A percentile compares a stretch with the other conserved stretches of the same genome.
These are phyloP conservation scores for Ophiostoma pallidulum DNA, from an alignment of 2,329 filamentous ascomycete genomes.

Conservation along the genomic window DNA sequence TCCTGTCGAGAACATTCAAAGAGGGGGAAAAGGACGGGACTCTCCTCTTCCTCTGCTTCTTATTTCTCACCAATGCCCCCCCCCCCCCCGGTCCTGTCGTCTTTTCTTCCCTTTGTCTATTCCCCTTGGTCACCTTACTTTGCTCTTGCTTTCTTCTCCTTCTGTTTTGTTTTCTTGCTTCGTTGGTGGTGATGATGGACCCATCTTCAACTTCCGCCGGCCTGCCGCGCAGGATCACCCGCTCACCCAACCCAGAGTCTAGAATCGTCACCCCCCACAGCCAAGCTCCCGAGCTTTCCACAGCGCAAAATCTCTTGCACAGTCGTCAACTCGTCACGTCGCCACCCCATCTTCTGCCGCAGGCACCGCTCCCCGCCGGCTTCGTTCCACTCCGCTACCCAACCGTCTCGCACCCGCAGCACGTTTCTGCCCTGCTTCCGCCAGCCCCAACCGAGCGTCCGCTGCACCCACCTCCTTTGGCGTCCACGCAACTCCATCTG, in stretches of 20 bases:
- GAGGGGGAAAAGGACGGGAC: too few species aligned
- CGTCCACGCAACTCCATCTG: neutral
- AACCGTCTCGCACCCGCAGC: neutral
- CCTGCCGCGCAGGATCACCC: constrained; percentile 22
- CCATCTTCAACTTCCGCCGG: constrained; percentile 18
- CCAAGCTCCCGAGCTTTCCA: constrained; percentile 24
- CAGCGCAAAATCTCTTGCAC: constrained; percentile 18
- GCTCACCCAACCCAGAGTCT: constrained; percentile 23
- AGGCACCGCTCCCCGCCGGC: neutral
- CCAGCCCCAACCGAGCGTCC: constrained; percentile 14
- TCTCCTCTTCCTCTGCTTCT: neutral
- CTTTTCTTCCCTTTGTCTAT: neutral
- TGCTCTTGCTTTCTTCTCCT: neutral
- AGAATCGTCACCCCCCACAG: constrained; percentile 22
- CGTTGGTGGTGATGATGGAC: constrained; percentile 20
- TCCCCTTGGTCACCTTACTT: constrained; percentile 21
- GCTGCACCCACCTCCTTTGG: neutral
- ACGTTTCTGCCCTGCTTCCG: constrained; percentile 3
- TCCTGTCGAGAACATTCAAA: too few species aligned
- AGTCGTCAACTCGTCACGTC: too few species aligned
- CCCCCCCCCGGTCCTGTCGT: neutral
- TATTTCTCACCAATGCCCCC: neutral
- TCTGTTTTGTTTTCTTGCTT: constrained; percentile 1
- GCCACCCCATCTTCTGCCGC: neutral
- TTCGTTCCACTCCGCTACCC: neutral